A percentile compares a stretch with the other conserved stretches of the same genome.
phyloP scores from a whole-genome alignment of 352 stramenopile species.

The Plasmopara viticola region DNA sequence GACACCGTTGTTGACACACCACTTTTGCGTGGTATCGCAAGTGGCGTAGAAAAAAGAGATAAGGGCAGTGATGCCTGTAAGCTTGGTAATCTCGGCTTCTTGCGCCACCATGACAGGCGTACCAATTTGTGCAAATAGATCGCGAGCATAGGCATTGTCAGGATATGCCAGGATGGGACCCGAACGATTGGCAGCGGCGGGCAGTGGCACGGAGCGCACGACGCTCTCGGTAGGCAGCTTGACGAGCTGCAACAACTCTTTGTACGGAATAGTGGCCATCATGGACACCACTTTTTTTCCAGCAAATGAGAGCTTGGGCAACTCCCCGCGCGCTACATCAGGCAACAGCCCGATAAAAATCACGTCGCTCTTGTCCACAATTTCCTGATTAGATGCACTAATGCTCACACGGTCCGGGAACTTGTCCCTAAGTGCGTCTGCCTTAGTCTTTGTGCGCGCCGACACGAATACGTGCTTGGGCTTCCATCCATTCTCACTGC shows the following conservation, averaged over 20 bases:
- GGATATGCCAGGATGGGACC: constrained; percentile 79
- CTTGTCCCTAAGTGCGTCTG: constrained; percentile 60
- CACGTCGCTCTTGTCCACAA: constrained; percentile 76
- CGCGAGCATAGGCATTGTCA: constrained; percentile 54
- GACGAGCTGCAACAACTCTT: constrained; percentile 69
- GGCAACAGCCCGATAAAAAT: constrained; percentile 79
- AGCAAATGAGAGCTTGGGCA: constrained; percentile 64
- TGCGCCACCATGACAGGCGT: constrained; percentile 77
- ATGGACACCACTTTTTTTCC: constrained; percentile 75
- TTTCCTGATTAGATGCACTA: constrained; percentile 65
- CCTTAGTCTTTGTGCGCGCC: constrained; percentile 66
- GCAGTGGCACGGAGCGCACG: constrained; percentile 71
- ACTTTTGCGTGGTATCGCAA: constrained; percentile 75
- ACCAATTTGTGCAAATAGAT: constrained; percentile 71
- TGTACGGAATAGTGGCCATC: constrained; percentile 86
- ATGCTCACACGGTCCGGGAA: constrained; percentile 68
- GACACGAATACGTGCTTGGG: constrained; percentile 68
- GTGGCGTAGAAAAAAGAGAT: constrained; percentile 87
- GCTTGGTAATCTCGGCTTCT: constrained; percentile 77
- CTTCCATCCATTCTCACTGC: constrained; percentile 69
- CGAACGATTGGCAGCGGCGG: constrained; percentile 63
- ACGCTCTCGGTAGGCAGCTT: constrained; percentile 64
- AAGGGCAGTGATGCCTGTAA: constrained; percentile 79
- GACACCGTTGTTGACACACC: constrained; percentile 82
- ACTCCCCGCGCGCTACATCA: constrained; percentile 56